Conservation (phyloP, 2,329 filamentous ascomycete genomes). For the Orbilia blumenaviensis region DNA sequence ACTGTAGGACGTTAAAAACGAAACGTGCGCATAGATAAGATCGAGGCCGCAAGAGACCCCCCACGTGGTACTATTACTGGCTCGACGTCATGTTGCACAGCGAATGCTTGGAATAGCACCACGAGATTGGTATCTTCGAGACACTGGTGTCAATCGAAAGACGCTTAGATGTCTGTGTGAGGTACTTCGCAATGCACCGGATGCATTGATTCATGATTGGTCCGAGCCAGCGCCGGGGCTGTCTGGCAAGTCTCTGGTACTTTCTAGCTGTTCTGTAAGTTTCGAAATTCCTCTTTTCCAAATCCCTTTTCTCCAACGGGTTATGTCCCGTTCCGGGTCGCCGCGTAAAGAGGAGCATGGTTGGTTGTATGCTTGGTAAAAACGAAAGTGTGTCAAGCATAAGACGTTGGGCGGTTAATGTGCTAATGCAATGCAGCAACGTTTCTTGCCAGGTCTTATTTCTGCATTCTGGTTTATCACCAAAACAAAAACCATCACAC, state of each 20-base stretch:
- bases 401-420: constrained; percentile 37
- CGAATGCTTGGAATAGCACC: background rate
- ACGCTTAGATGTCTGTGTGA: background rate
- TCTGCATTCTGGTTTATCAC: constrained; percentile 26
- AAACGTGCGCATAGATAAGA: background rate
- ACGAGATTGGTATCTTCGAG: background rate
- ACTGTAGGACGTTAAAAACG: background rate
- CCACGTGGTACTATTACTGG: background rate
- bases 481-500: constrained; percentile 37
- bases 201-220: constrained; percentile 19
- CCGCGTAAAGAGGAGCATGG: background rate
- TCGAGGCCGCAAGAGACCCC: background rate
- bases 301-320: background rate
- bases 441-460: background rate
- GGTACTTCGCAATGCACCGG: background rate
- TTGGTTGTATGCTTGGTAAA: constrained; percentile 25
- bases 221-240: constrained; percentile 3
- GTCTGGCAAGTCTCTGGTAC: background rate
- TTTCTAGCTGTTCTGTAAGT: background rate
- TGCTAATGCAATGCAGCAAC: constrained; percentile 22
- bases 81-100: background rate
- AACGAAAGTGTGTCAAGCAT: constrained; percentile 38
- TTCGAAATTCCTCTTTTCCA: constrained; percentile 4
- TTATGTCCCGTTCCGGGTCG: constrained; percentile 12
- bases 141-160: background rate